Conservation (phyloP, 2,329 filamentous ascomycete species). For the Paecilomyces dactylethromorphus region DNA sequence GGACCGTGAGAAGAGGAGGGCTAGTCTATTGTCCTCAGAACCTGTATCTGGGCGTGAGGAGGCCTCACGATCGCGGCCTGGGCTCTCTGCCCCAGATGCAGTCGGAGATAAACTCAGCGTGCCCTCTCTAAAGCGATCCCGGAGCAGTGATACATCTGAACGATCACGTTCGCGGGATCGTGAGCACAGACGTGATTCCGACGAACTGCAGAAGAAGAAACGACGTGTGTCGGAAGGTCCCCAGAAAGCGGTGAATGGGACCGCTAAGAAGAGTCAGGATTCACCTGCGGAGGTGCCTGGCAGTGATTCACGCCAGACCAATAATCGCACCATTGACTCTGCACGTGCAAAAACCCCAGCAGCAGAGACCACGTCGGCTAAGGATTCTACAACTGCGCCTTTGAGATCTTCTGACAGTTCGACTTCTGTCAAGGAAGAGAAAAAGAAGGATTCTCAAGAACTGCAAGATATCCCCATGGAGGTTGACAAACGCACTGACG, state of each 20-base stretch:
- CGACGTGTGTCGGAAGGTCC: conserved; percentile 34
- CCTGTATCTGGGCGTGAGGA: conserved; percentile 35
- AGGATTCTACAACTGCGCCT: conserved; percentile 5
- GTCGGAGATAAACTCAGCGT: conserved; percentile 10
- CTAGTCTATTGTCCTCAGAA: conserved; percentile 35
- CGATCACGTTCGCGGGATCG: conserved; percentile 27
- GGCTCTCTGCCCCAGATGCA: conserved; percentile 17
- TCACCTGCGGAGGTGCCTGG: conserved; percentile 14
- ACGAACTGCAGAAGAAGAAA: conserved; percentile 36
- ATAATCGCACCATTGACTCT: conserved; percentile 11
- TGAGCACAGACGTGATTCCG: conserved; percentile 24
- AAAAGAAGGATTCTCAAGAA: conserved; percentile 18
- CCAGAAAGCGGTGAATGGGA: conserved; percentile 22
- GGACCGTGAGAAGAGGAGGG: conserved; percentile 25
- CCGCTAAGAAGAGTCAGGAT: conserved; percentile 19
- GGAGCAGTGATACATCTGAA: conserved; percentile 36
- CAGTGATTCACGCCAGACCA: conserved; percentile 11
- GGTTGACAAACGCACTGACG: conserved; percentile 11
- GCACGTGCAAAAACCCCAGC: conserved; percentile 11
- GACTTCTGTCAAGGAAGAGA: conserved; percentile 24
- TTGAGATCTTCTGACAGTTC: conserved; percentile 12
- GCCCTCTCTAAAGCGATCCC: conserved; percentile 32
- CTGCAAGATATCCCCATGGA: conserved; percentile 25
- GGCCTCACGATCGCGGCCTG: conserved; percentile 20
- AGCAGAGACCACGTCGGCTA: conserved; percentile 9